Percentiles rank a stretch among this genome's conserved stretches.
phyloP scores from a whole-genome alignment of 2,329 filamentous ascomycete species.

The Colletotrichum viniferum region DNA sequence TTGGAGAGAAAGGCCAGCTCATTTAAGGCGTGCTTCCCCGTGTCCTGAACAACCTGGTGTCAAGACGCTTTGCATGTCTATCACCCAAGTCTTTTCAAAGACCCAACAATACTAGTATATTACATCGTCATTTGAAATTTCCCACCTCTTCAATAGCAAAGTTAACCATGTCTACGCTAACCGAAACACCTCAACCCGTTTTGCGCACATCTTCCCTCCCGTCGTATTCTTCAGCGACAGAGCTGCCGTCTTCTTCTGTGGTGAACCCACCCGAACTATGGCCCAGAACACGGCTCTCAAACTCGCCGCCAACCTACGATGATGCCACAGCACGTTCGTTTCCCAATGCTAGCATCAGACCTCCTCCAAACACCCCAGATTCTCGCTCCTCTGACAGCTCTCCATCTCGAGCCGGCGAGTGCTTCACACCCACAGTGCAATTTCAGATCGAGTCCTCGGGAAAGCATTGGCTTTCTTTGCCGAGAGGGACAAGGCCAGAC shows the following conservation, averaged over 20 bases:
- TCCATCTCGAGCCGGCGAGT: background rate
- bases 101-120: background rate
- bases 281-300: background rate
- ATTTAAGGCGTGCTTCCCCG: background rate
- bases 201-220: background rate
- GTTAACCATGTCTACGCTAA: background rate
- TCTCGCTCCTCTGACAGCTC: background rate
- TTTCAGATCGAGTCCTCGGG: constrained; percentile 56
- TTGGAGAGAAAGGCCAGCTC: background rate
- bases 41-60: background rate
- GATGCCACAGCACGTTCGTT: constrained; percentile 22
- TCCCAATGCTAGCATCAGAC: background rate
- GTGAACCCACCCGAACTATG: background rate
- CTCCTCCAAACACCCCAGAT: background rate
- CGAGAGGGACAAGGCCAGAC: constrained; percentile 36
- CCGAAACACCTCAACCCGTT: background rate
- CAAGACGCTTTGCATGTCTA: background rate
- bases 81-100: background rate
- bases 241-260: background rate
- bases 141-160: background rate
- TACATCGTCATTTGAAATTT: background rate
- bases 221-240: background rate
- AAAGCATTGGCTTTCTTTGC: constrained; percentile 46
- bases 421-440: constrained; percentile 46
- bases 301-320: constrained; percentile 32